These are phyloP conservation scores for Ganoderma lucidum DNA, from an alignment of 1,284 basidiomycete species.

Conservation along the genomic window DNA sequence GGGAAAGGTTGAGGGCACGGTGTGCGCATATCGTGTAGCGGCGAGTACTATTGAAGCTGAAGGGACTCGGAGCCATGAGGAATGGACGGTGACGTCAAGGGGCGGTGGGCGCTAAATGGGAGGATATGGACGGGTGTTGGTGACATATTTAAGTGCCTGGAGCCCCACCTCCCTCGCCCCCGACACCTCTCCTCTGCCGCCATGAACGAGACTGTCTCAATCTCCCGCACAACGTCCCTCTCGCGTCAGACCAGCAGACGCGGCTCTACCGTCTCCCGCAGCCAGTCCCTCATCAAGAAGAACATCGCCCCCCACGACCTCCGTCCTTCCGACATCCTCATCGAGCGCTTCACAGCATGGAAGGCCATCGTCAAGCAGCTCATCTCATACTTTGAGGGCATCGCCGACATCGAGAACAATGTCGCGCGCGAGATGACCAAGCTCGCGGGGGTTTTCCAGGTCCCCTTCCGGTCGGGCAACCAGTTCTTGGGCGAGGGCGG, in stretches of 20 bases:
- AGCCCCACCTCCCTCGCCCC: slow-evolving; percentile 1
- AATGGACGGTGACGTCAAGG: slow-evolving; percentile 19
- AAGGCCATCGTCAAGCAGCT: slow-evolving; percentile 97
- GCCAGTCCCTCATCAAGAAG: slow-evolving; percentile 90
- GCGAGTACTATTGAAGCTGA: neutral
- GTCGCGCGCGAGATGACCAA: slow-evolving; percentile 95
- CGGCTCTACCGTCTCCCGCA: slow-evolving; percentile 76
- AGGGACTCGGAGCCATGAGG: neutral
- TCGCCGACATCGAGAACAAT: slow-evolving; percentile 96
- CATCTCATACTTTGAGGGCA: slow-evolving; percentile 88
- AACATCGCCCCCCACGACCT: slow-evolving; percentile 91
- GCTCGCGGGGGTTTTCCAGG: slow-evolving; percentile 97
- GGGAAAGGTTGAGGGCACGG: too few relatives aligned
- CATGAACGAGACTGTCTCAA: slow-evolving; percentile 56
- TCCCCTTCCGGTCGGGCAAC: slow-evolving; percentile 95
- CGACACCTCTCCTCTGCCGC: slow-evolving; percentile 5
- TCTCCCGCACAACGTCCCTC: slow-evolving; percentile 75
- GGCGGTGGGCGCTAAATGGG: slow-evolving; percentile 4
- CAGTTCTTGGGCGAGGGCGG: slow-evolving; percentile 96
- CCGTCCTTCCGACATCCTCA: slow-evolving; percentile 94
- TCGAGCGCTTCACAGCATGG: slow-evolving; percentile 94
- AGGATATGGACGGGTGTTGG: neutral
- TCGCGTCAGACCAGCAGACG: slow-evolving; percentile 68
- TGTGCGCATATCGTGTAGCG: neutral
- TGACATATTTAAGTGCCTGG: slow-evolving; percentile 6